These are phyloP conservation scores for Plasmodium inui DNA, from an alignment of 169 alveolate species.

Conservation along the genomic window DNA sequence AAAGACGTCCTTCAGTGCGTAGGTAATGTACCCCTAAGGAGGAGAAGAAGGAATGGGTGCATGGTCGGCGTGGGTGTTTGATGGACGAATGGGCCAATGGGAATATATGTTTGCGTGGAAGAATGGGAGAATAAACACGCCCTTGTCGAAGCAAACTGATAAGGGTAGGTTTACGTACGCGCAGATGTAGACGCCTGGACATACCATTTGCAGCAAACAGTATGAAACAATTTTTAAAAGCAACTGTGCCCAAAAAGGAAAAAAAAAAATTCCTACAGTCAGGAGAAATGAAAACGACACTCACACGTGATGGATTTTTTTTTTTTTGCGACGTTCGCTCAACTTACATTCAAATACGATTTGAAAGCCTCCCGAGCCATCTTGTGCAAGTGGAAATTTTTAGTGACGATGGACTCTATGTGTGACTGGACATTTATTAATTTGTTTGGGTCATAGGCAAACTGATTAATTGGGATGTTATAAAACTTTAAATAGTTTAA, in stretches of 20 bases:
- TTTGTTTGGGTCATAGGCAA: slow-evolving; percentile 96
- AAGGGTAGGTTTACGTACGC: slow-evolving; percentile 25
- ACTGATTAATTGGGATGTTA: slow-evolving; percentile 96
- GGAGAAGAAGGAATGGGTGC: not conserved
- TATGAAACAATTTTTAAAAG: not conserved
- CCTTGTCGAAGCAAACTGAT: not conserved
- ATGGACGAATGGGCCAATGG: not conserved
- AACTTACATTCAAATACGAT: slow-evolving; percentile 92
- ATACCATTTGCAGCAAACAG: not conserved
- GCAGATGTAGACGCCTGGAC: slow-evolving; percentile 34
- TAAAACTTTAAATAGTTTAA: slow-evolving; percentile 93
- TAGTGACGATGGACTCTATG: slow-evolving; percentile 96
- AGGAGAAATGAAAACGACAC: not conserved
- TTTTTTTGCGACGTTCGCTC: not conserved
- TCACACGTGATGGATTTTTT: not conserved
- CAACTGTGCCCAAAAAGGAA: not conserved
- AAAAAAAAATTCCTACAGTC: slow-evolving; percentile 4
- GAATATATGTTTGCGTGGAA: not conserved
- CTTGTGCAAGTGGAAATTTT: slow-evolving; percentile 96
- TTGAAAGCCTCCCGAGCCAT: slow-evolving; percentile 98
- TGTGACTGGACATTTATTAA: slow-evolving; percentile 97
- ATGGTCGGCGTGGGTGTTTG: not conserved
- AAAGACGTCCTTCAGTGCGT: slow-evolving; percentile 95
- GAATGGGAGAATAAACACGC: not conserved
- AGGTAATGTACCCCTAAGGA: slow-evolving; percentile 94